Evolutionary conservation across 331 rosid genomes (phyloP), one percentile per base, ranked within the genome.

Genomic region (Malus hybrid): DNA sequence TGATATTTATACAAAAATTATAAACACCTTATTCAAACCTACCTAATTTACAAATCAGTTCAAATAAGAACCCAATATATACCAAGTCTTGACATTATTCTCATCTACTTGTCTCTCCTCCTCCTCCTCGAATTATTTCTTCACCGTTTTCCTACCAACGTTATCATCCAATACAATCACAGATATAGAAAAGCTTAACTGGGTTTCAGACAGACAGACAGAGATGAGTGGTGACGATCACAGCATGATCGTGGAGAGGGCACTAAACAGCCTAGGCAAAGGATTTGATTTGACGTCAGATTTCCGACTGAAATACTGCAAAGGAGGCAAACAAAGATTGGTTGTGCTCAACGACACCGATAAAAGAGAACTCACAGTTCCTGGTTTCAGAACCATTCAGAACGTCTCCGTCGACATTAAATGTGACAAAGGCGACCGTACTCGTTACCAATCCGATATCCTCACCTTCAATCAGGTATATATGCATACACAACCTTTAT

Each of bases 231-330:
- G 67, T 0, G 81, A 82, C 1, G 56, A 22, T 73, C 75, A 19
- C 67, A 84, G 50, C 14, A 44, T 11, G 50, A 44, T 90, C 66
- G 88, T 84, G 20, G 80, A 86, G 69, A 83, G 10, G 56, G 93
- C 93, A 73, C 27, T 92, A 1, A 77, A 68, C 42, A 83, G 97
- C 83, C 81, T 95, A 16, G 99, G 99, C 19, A 92, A 80, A 87
- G 99, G 99, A 7, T 92, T 95, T 72, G 99, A 95, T 39, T 65
- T 95, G 7, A 84, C 97, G n/a, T 89, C 96, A 14, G 99, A 95
- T 89, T 95, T 92, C 87, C 79, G 85, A 36, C 97, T 92, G 33
- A 74, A 89, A 12, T 95, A 85, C 79, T 92, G 96, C 86, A 92
- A 92, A 87, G 97, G 97, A 20, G 97, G 97, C 27, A 33, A 83